Evolutionary conservation across 2,329 filamentous ascomycete genomes (phyloP), one percentile per base, ranked within the genome.

Genomic region (Blumeriella jaapii): DNA sequence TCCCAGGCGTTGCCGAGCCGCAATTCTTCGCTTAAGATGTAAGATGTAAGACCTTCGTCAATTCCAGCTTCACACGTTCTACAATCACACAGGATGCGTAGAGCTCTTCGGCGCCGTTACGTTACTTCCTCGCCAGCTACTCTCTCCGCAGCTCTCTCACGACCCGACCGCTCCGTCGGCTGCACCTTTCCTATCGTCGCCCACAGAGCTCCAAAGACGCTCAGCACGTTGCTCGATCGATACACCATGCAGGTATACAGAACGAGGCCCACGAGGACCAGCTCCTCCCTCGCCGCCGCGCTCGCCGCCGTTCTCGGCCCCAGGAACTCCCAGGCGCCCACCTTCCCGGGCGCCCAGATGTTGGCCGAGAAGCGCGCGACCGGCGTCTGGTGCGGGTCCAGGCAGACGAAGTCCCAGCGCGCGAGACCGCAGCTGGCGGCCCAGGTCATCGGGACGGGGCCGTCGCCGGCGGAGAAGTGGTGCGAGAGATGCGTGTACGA

Each of bases 361-460:
- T 40, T 40, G 2, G 32, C 36, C 10, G 36, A 14, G 29, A 42
- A 44, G 24, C 31, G 36, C 4, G 44, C 44, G 5, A 46, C 38
- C 1, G 44, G 39, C 20, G 25, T 5, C 36, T 42, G 38, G 2
- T 40, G 11, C 18, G 12, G 17, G 28, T 44, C 41, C 2, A 46
- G 24, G 16, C 44, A 46, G 1, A 46, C 25, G 32, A 44, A 46
- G 10, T 44, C 41, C 41, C 44, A 46, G 3, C 36, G 44, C 34
- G 38, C 44, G 31, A 46, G 28, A 12, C 24, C 22, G 13, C 37
- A 34, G 9, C n/a, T 14, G 17, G 31, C 23, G 3, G 29, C 17
- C 34, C 41, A 39, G 4, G 37, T 39, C 44, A 48, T 42, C 2
- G 35, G 22, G 0, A 45, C 38, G 1, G 38, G 39, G 4, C 22